Evolutionary conservation across 345 rosid genomes (phyloP).

Genomic region (Eucalyptus cloeziana): DNA sequence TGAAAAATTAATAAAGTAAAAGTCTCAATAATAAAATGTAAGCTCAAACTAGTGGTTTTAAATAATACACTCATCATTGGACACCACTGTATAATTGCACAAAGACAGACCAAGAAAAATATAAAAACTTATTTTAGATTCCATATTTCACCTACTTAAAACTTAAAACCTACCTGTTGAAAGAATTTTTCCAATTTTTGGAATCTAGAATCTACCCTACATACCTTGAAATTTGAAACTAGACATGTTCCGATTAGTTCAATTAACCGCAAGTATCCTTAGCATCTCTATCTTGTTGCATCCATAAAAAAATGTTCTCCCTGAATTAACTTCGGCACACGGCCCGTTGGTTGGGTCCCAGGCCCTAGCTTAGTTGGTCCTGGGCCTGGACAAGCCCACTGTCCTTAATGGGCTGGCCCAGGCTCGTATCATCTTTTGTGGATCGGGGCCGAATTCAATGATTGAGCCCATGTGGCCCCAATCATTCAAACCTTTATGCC

Average conservation of each 20-base stretch:
- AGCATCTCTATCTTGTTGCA: neutral
- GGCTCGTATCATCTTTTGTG: neutral
- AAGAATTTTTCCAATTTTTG: too few species aligned
- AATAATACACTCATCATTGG: too few species aligned
- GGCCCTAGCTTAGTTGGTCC: neutral
- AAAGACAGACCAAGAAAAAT: too few species aligned
- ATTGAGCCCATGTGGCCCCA: neutral
- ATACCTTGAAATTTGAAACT: too few species aligned
- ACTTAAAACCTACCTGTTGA: too few species aligned
- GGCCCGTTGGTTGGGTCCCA: neutral
- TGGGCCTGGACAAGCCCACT: neutral
- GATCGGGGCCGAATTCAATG: neutral
- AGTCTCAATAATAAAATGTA: too few species aligned
- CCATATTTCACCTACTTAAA: too few species aligned
- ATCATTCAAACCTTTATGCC: neutral
- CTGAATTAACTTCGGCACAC: neutral
- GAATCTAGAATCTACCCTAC: fast-evolving
- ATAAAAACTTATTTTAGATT: too few species aligned
- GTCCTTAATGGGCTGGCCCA: neutral
- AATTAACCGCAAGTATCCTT: neutral
- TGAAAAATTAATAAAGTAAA: too few species aligned
- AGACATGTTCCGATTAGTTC: too few species aligned
- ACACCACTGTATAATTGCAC: fast-evolving
- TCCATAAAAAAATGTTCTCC: neutral
- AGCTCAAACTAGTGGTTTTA: too few species aligned